phyloP scores from a whole-genome alignment of 164 flowering plant species.

The Magnolia changhungtana region DNA sequence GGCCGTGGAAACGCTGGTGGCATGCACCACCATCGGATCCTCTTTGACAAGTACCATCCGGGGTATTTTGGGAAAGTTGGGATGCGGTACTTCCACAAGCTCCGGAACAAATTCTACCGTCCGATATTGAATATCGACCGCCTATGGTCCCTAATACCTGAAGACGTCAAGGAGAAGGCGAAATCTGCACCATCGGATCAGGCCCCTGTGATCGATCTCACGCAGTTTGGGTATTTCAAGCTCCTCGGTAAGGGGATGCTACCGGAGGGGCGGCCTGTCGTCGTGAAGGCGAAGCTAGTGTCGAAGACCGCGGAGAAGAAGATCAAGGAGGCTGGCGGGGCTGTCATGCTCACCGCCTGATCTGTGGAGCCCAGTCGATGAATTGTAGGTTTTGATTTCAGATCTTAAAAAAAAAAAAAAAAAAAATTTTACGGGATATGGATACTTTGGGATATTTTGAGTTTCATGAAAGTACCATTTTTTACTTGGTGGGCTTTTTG shows the following conservation, averaged over 20 bases:
- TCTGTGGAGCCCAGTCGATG: background rate
- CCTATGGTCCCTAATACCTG: conserved; percentile 66
- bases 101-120: conserved; percentile 62
- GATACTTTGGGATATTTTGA: too few species aligned
- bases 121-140: conserved; percentile 70
- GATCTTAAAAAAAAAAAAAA: too few species aligned
- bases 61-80: conserved; percentile 81
- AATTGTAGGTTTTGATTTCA: too few species aligned
- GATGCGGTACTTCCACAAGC: conserved; percentile 73
- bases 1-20: conserved; percentile 85
- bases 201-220: conserved; percentile 57
- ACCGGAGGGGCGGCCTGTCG: conserved; percentile 50
- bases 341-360: conserved; percentile 15
- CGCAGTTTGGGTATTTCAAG: conserved; percentile 69
- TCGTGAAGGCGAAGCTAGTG: conserved; percentile 48
- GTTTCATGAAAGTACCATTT: too few species aligned
- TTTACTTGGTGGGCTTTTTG: too few species aligned
- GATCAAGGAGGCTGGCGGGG: conserved; percentile 20
- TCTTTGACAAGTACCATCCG: conserved; percentile 84
- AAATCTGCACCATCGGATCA: conserved; percentile 17
- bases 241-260: conserved; percentile 62
- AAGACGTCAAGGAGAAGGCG: conserved; percentile 57
- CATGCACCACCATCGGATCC: conserved; percentile 75
- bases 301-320: conserved; percentile 18
- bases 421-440: too few species aligned